phyloP scores from a whole-genome alignment of 2,329 filamentous ascomycete genomes.

The Fusarium tricinctum region DNA sequence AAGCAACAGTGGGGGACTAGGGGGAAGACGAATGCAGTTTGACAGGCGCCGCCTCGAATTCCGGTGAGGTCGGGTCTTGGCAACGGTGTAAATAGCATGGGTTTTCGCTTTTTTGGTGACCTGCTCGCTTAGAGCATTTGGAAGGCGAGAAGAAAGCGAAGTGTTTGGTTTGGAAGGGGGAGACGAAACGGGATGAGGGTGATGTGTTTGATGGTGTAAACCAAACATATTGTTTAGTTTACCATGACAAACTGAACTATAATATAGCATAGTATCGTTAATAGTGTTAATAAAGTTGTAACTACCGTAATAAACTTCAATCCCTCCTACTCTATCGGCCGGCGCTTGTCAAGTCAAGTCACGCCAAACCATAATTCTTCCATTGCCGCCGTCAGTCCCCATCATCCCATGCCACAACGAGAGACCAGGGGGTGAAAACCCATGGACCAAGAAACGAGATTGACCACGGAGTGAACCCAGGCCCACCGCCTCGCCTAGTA shows the following conservation, averaged over 20 bases:
- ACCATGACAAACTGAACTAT: not conserved
- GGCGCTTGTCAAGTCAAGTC: slow-evolving; percentile 33
- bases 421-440: slow-evolving; percentile 8
- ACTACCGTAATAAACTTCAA: not conserved
- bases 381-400: slow-evolving; percentile 26
- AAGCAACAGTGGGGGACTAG: not conserved
- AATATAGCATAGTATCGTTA: not conserved
- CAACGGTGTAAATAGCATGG: slow-evolving; percentile 26
- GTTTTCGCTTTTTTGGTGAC: not conserved
- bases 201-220: slow-evolving; percentile 15
- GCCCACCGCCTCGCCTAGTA: slow-evolving; percentile 25
- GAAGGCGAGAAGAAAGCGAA: not conserved
- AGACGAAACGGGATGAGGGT: slow-evolving; percentile 28
- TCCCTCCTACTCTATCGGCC: slow-evolving; percentile 1
- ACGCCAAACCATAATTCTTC: not conserved
- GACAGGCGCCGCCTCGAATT: slow-evolving; percentile 46
- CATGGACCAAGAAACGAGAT: slow-evolving; percentile 20
- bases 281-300: not conserved
- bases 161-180: slow-evolving; percentile 13
- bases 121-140: slow-evolving; percentile 10
- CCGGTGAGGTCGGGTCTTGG: slow-evolving; percentile 49
- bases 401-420: slow-evolving; percentile 1
- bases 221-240: slow-evolving; percentile 6
- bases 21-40: slow-evolving; percentile 12
- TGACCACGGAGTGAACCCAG: slow-evolving; percentile 27